A percentile compares a stretch with the other conserved stretches of the same genome.
Evolutionary conservation across 1,139 yeast genomes (phyloP).

Genomic region (Geotrichum carabidarum): DNA sequence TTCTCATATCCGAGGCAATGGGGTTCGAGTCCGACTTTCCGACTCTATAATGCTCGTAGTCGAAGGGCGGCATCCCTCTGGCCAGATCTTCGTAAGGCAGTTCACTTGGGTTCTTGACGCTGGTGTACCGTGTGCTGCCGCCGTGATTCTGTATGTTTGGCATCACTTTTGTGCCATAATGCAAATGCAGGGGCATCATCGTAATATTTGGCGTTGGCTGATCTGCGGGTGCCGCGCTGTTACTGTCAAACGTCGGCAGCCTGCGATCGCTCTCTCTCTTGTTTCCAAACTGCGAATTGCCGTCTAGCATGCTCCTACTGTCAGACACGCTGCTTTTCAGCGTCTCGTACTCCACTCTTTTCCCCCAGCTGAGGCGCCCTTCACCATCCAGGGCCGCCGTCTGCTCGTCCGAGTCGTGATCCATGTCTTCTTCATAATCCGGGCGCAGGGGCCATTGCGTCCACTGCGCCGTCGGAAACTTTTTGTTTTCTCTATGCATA

Average conservation of each 20-base stretch:
- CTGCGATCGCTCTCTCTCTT: neutral
- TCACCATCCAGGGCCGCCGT: neutral
- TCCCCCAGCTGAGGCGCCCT: slow-evolving; percentile 8
- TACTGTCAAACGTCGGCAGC: slow-evolving; percentile 6
- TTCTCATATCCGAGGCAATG: neutral
- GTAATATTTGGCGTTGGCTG: neutral
- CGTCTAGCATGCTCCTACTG: neutral
- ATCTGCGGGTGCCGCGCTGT: neutral
- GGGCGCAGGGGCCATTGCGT: slow-evolving; percentile 21
- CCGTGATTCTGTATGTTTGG: slow-evolving; percentile 14
- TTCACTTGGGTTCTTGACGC: slow-evolving; percentile 6
- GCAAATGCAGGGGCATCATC: neutral
- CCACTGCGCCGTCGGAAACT: slow-evolving; percentile 18
- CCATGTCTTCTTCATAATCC: neutral
- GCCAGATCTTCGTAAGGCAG: slow-evolving; percentile 5
- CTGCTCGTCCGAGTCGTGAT: neutral
- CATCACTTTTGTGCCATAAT: neutral
- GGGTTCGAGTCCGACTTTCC: neutral
- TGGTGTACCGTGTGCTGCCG: slow-evolving; percentile 14
- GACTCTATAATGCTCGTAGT: slow-evolving; percentile 3
- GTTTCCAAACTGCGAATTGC: slow-evolving; percentile 5
- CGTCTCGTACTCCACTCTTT: slow-evolving; percentile 9
- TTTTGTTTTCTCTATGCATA: slow-evolving; percentile 17
- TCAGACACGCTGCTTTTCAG: slow-evolving; percentile 10
- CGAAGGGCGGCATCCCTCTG: slow-evolving; percentile 16